Percentiles rank a stretch among this genome's conserved stretches.
Conservation (phyloP, 306 rosid genomes). For the Ammopiptanthus mongolicus region DNA sequence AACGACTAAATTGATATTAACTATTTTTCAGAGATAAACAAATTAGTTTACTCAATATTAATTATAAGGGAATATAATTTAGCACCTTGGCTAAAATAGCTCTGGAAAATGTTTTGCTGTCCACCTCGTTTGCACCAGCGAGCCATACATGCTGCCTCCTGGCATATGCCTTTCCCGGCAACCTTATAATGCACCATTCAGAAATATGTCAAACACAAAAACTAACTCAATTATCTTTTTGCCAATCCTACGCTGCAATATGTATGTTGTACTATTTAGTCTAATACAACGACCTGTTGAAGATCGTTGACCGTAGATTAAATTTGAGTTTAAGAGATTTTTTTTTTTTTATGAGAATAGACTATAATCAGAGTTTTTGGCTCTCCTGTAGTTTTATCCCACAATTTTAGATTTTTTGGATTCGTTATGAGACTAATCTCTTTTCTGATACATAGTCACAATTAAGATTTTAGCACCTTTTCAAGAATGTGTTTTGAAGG, state of each 20-base stretch:
- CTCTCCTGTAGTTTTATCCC: no score
- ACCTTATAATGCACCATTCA: conserved; percentile 31
- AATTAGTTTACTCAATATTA: background rate
- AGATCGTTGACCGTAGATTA: background rate
- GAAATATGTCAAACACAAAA: background rate
- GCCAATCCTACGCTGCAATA: background rate
- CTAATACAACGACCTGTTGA: background rate
- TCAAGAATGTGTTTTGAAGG: no score
- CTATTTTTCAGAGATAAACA: no score
- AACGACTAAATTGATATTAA: no score
- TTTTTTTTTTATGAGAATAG: no score
- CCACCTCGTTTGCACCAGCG: conserved; percentile 78
- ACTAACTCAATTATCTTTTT: background rate
- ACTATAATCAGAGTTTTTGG: no score
- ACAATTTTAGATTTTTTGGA: no score
- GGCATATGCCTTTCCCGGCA: conserved; percentile 86
- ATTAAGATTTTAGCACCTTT: no score
- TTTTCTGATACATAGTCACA: no score
- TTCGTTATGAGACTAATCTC: no score
- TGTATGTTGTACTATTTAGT: no score
- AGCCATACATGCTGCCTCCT: conserved; percentile 88
- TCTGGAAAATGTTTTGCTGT: conserved; percentile 78
- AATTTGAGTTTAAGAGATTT: background rate
- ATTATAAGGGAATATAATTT: background rate
- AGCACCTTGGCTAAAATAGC: conserved; percentile 93